Evolutionary conservation across 495 filamentous ascomycete genomes (phyloP).

Genomic region (Tricharina praecox): DNA sequence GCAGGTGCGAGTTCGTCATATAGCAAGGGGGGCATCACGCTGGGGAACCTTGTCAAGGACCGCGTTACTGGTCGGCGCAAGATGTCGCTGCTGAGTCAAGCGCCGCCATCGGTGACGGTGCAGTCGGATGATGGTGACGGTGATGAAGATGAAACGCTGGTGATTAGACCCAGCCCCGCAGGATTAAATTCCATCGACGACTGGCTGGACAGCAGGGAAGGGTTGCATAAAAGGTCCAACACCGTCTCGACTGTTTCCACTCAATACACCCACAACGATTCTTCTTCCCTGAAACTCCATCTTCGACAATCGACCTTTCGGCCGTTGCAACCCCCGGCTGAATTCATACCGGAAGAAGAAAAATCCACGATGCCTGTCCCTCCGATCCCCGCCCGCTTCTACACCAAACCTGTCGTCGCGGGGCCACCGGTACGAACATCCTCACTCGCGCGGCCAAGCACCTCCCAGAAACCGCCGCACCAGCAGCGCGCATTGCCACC

Average conservation of each 20-base stretch:
- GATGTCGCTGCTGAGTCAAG: background rate
- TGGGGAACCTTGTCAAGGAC: constrained; percentile 21
- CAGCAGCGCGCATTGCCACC: constrained; percentile 1
- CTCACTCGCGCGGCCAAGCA: too few species aligned
- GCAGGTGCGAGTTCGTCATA: background rate
- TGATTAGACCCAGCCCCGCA: constrained; percentile 15
- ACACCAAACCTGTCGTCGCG: background rate
- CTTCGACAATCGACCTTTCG: constrained; percentile 23
- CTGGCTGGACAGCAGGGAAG: constrained; percentile 20
- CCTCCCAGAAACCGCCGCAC: constrained; percentile 3
- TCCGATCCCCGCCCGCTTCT: constrained; percentile 7
- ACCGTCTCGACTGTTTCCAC: constrained; percentile 15
- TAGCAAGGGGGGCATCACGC: constrained; percentile 9
- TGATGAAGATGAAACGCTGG: constrained; percentile 1
- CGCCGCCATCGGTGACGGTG: too few species aligned
- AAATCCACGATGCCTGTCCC: background rate
- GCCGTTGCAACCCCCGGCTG: constrained; percentile 14
- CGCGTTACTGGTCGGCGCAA: constrained; percentile 15
- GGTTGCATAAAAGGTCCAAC: constrained; percentile 16
- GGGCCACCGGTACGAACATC: constrained; percentile 10
- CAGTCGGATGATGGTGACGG: background rate
- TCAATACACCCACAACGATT: constrained; percentile 6
- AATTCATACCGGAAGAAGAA: background rate
- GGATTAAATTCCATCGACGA: constrained; percentile 25
- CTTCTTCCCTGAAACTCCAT: constrained; percentile 13